Base-by-base conservation (phyloP, 768 basidiomycete species). In the Sutorius australiensis region DNA sequence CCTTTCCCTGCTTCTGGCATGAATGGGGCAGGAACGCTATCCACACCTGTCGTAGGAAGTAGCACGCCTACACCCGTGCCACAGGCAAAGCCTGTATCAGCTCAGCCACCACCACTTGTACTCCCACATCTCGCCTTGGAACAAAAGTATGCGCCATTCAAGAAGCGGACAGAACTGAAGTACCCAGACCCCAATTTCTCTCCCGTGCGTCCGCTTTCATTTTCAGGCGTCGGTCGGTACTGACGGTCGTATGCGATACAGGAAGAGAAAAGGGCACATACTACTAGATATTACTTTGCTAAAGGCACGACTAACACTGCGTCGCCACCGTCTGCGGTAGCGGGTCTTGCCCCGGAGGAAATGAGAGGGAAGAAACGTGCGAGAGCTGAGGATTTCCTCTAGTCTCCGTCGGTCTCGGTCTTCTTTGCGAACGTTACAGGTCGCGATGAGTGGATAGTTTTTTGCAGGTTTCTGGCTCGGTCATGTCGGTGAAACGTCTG, bases 311-410 rank as follows among this genome's bases (percentile, higher is more conserved):
- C 64, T 14, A 70, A 72, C 40, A 57, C 9, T 24, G 14, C 46
- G 33, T 43, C 44, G 16, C 55, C 52, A 39, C 40, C 60, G 1
- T 54, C 60, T 46, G 63, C 67, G 56, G 69, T 68, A 51, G 56
- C 68, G 48, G 68, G 62, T 32, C 48, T 65, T 48, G 57, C 51
- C 9, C 62, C 59, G 31, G 85, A 87, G 46, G 87, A 88, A 62
- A 73, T 79, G 46, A 80, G 87, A 58, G 89, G 90, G 44, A 89
- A 84, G 75, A 93, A 93, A 71, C 76, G 92, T 43, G 87, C 90
- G 43, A 77, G 89, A 59, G 92, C 92, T 31, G 90, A 92, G 70
- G 92, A 93, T 69, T 90, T 89, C 70, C 71, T 92, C 61, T 91
- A 71, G 64, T 41, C 42, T 50, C 38, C 54, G 63, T 69, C 57